Percentiles rank a stretch among this genome's conserved stretches.
These are phyloP conservation scores for Vitis hybrid DNA, from an alignment of 177 flowering plant species.

Conservation along the genomic window DNA sequence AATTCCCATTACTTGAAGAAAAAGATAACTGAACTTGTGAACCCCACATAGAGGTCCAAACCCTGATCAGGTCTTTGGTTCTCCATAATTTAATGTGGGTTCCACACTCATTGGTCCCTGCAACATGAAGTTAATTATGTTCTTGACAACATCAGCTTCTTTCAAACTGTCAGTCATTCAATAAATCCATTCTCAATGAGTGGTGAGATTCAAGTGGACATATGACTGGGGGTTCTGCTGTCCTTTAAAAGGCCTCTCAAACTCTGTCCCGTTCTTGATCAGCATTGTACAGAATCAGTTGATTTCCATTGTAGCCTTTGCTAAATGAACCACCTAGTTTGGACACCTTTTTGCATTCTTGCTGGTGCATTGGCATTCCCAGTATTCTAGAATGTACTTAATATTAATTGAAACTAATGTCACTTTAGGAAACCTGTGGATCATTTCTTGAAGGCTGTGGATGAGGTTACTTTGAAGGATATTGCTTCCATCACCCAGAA, in stretches of 20 bases:
- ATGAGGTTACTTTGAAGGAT: slow-evolving; percentile 50
- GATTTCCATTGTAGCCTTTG: background rate
- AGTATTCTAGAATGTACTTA: background rate
- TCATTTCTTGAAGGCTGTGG: slow-evolving; percentile 55
- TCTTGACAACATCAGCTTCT: background rate
- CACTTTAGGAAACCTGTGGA: slow-evolving; percentile 61
- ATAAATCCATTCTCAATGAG: background rate
- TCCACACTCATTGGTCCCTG: background rate
- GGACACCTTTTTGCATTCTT: background rate
- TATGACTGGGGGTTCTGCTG: background rate
- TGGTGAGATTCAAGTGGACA: background rate
- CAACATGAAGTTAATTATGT: background rate
- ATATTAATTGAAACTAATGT: background rate
- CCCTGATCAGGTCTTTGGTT: background rate
- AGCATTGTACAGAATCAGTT: background rate
- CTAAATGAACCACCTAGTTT: too few relatives aligned
- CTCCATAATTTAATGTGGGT: slow-evolving; percentile 1
- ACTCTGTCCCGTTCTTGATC: background rate
- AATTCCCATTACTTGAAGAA: too few relatives aligned
- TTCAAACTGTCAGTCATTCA: background rate
- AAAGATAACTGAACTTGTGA: background rate
- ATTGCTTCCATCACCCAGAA: slow-evolving; percentile 43
- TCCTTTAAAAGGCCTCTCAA: background rate
- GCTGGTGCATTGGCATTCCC: background rate
- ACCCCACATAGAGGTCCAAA: background rate